Base-by-base conservation (phyloP, 352 stramenopile genomes). In the Phytophthora crassamura region DNA sequence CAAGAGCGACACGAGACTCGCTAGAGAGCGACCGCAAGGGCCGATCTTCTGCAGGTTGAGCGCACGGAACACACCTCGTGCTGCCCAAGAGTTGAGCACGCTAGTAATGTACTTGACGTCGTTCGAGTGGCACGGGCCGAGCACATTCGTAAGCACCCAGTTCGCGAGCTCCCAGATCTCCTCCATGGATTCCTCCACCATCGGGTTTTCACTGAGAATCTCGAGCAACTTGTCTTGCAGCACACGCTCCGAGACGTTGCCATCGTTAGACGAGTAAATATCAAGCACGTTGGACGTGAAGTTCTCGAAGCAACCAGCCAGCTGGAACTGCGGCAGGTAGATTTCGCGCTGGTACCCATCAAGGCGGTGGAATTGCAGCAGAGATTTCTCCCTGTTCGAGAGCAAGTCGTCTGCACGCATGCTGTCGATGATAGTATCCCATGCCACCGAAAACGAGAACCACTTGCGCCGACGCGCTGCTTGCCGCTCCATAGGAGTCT, bases 261-360 rank as follows among this genome's bases (percentile, higher is more conserved):
- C 72, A 20, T 88, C 71, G 34, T 84, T 75, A 22, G 74, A 76
- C 32, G 75, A 68, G 74, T 93, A 94, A 42, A 95, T 71, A 36
- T 94, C 84, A 43, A 88, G 64, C 40, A 94, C 86, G 20, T 49
- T 80, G 4, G 84, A 86, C 15, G 81, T 94, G 41, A 97, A 97
- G 30, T 86, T 87, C 69, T 99, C 97, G 16, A 99, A 98, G 54
- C 94, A 98, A 15, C 97, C 97, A 10, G 97, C 97, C 12, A 98
- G 93, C 67, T 99, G 97, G 69, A 99, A 99, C 45, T 99, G 93
- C 18, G 97, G 97, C 38, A 99, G 70, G 67, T 99, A 99, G 64
- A 99, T 98, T 40, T 98, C 95, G 55, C 98, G 97, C 67, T 96
- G 96, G 72, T 99, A 99, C 1, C 95, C 94, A 55, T 98, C 89